phyloP scores from a whole-genome alignment of 176 grass and related monocot genomes.

The Luzula sylvatica region DNA sequence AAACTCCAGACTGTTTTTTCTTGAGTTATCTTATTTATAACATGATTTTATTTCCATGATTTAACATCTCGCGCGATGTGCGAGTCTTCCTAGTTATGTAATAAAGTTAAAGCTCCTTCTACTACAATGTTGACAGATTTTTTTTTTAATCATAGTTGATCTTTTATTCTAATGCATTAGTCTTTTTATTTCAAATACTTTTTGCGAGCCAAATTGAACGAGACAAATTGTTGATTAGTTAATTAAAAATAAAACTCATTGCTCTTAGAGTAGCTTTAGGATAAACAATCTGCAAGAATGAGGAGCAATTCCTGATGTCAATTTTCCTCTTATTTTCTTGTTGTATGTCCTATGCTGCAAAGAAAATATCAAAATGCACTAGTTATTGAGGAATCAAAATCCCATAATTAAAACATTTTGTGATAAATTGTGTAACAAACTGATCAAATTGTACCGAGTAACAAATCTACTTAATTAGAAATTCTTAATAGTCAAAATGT shows the following conservation, averaged over 20 bases:
- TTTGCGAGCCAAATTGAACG: not conserved
- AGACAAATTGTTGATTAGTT: too few relatives aligned
- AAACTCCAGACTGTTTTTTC: too few relatives aligned
- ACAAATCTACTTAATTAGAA: too few relatives aligned
- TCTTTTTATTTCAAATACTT: not conserved
- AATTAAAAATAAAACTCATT: not conserved
- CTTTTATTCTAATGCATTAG: not conserved
- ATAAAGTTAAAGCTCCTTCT: too few relatives aligned
- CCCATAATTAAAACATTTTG: too few relatives aligned
- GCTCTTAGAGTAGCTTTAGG: slow-evolving; percentile 31
- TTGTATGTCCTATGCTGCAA: slow-evolving; percentile 41
- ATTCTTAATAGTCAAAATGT: not conserved
- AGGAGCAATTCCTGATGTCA: slow-evolving; percentile 31
- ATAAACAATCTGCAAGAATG: slow-evolving; percentile 63
- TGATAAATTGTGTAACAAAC: not conserved
- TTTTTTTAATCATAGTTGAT: not conserved
- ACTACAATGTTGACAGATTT: not conserved
- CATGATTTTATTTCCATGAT: too few relatives aligned
- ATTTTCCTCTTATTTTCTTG: slow-evolving; percentile 22
- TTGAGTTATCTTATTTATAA: too few relatives aligned
- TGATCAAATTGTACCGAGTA: not conserved
- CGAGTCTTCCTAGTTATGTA: too few relatives aligned
- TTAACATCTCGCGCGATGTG: too few relatives aligned
- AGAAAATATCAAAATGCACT: not conserved
- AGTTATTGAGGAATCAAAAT: too few relatives aligned